Conservation (phyloP, 192 early-diverging fungal species). For the Phycomyces nitens region DNA sequence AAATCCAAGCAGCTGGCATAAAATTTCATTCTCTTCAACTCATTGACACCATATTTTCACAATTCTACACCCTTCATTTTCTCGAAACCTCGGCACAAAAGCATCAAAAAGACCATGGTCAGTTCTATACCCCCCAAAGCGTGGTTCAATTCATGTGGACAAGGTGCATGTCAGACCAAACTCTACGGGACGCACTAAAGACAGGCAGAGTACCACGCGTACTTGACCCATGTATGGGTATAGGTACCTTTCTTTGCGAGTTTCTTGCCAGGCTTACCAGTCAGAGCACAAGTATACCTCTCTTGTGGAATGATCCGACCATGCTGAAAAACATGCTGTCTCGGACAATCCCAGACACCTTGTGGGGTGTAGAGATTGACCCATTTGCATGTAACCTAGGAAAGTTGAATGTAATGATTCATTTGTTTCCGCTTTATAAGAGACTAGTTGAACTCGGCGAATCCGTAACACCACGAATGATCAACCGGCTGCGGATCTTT, state of each 20-base stretch:
- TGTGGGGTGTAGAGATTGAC: conserved; percentile 59
- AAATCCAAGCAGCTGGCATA: not conserved
- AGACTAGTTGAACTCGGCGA: conserved; percentile 19
- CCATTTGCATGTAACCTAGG: conserved; percentile 49
- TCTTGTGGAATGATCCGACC: conserved; percentile 39
- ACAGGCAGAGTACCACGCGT: conserved; percentile 20
- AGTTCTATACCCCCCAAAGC: conserved; percentile 54
- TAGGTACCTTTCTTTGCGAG: conserved; percentile 51
- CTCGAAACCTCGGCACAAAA: conserved; percentile 43
- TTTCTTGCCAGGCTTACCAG: conserved; percentile 39
- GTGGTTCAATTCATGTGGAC: conserved; percentile 59
- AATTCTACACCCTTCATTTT: conserved; percentile 51
- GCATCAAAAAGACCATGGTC: conserved; percentile 63
- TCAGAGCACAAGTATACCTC: conserved; percentile 19
- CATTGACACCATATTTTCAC: conserved; percentile 43
- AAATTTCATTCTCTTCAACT: conserved; percentile 19
- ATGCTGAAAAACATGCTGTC: conserved; percentile 29
- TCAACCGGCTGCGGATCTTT: conserved; percentile 44
- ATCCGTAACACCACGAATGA: conserved; percentile 5
- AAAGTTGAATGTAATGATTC: conserved; percentile 46
- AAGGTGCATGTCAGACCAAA: conserved; percentile 21
- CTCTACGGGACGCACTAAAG: not conserved
- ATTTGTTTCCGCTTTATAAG: conserved; percentile 46
- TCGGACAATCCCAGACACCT: conserved; percentile 34
- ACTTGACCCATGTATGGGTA: conserved; percentile 58